Percentiles rank a stretch among this genome's conserved stretches.
phyloP scores from a whole-genome alignment of 2,329 filamentous ascomycete species.

The Alternaria panax region DNA sequence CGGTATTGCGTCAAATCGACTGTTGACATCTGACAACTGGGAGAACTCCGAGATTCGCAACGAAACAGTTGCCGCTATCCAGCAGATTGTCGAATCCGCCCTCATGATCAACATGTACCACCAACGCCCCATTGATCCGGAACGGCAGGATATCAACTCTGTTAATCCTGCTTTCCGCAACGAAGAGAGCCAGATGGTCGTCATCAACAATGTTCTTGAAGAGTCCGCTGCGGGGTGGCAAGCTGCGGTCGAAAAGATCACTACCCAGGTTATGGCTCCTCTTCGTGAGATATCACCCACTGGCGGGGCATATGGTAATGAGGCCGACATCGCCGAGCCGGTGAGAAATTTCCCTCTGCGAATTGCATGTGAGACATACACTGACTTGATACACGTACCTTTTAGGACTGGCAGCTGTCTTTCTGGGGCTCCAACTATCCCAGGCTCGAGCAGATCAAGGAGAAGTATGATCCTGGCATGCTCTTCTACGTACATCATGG shows the following conservation, averaged over 20 bases:
- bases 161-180: constrained; percentile 44
- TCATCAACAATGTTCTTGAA: constrained; percentile 28
- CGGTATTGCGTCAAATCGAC: constrained; percentile 43
- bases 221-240: constrained; percentile 34
- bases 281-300: constrained; percentile 31
- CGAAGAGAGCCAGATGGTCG: constrained; percentile 33
- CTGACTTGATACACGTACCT: too few relatives aligned
- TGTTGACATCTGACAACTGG: constrained; percentile 47
- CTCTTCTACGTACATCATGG: constrained; percentile 45
- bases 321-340: constrained; percentile 52
- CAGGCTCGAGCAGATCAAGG: constrained; percentile 36
- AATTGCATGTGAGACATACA: too few relatives aligned
- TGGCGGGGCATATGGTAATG: constrained; percentile 50
- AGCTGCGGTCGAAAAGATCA: constrained; percentile 25
- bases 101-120: constrained; percentile 35
- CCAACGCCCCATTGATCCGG: constrained; percentile 32
- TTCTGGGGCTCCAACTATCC: constrained; percentile 52
- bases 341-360: too few relatives aligned
- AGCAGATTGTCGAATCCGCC: constrained; percentile 31
- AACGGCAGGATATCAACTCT: constrained; percentile 30
- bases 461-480: constrained; percentile 39
- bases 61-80: constrained; percentile 36
- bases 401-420: constrained; percentile 48
- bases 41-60: constrained; percentile 33
- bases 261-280: constrained; percentile 33